Conservation (phyloP, 108 stramenopile species). For the Schizochytrium sp. region DNA sequence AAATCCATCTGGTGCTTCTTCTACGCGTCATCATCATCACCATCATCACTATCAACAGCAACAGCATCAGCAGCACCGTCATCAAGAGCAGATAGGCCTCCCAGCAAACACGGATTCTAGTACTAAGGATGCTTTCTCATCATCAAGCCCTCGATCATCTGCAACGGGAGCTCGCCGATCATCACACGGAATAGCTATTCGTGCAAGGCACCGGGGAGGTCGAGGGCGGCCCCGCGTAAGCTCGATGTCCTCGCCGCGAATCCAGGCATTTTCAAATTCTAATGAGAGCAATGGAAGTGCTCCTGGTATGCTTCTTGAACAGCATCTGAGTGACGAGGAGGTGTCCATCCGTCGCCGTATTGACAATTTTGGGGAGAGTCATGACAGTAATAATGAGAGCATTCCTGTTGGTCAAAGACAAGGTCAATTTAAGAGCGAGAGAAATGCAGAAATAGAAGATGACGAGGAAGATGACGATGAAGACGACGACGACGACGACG, state of each 20-base stretch:
- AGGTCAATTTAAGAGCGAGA: not conserved
- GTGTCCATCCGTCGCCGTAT: not conserved
- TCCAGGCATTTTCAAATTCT: not conserved
- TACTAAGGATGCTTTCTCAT: not conserved
- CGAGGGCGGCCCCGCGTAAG: slow-evolving; percentile 16
- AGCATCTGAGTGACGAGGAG: not conserved
- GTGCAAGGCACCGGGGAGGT: not conserved
- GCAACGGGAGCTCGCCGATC: not conserved
- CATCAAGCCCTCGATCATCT: not conserved
- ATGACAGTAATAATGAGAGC: not conserved
- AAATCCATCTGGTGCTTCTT: no score
- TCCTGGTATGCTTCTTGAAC: not conserved
- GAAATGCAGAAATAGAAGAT: not conserved
- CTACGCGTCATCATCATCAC: not conserved
- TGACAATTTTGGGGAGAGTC: not conserved
- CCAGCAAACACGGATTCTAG: not conserved
- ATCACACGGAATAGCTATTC: not conserved
- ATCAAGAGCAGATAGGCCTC: not conserved
- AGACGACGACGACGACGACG: slow-evolving; percentile 4
- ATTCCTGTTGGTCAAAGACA: not conserved
- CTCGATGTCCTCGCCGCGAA: slow-evolving; percentile 22
- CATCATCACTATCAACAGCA: not conserved
- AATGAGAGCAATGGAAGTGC: slow-evolving; percentile 19
- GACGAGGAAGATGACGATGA: not conserved
- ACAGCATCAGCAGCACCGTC: no score